Evolutionary conservation across 139 green algal genomes (phyloP).

Genomic region (Tetradesmus obliquus): DNA sequence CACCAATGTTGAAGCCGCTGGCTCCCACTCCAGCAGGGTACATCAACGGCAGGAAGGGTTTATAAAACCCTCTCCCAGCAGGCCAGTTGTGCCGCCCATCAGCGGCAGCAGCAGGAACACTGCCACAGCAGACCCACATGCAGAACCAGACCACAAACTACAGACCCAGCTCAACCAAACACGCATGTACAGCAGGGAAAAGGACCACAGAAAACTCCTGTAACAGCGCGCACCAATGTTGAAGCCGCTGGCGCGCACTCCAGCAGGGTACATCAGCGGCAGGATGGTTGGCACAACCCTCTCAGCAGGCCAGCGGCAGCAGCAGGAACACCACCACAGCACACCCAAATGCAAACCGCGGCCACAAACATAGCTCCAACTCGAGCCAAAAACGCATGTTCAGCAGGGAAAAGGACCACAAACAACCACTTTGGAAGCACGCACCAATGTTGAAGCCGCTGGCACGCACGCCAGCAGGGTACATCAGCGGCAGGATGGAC

Average conservation of each 20-base stretch:
- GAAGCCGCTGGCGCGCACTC: slow-evolving; percentile 12
- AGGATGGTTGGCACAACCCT: slow-evolving; percentile 4
- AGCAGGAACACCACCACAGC: neutral
- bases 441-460: slow-evolving; percentile 21
- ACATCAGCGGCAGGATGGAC: slow-evolving; percentile 3
- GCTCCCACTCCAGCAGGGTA: slow-evolving; percentile 12
- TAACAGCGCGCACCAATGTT: neutral
- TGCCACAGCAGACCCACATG: neutral
- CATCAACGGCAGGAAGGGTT: neutral
- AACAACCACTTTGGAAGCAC: too few relatives aligned
- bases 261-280: slow-evolving; percentile 5
- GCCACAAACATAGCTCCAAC: too few relatives aligned
- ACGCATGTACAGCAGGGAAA: too few relatives aligned
- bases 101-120: neutral
- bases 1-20: neutral
- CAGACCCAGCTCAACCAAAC: too few relatives aligned
- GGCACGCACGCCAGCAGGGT: neutral
- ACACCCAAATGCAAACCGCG: too few relatives aligned
- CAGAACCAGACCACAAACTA: too few relatives aligned
- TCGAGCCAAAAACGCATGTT: too few relatives aligned
- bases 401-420: too few relatives aligned
- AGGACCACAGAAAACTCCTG: too few relatives aligned
- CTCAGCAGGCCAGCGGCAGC: neutral
- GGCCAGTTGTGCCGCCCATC: neutral
- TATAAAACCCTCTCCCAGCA: neutral